Base-by-base conservation (phyloP, 306 rosid species). In the Abrus precatorius region DNA sequence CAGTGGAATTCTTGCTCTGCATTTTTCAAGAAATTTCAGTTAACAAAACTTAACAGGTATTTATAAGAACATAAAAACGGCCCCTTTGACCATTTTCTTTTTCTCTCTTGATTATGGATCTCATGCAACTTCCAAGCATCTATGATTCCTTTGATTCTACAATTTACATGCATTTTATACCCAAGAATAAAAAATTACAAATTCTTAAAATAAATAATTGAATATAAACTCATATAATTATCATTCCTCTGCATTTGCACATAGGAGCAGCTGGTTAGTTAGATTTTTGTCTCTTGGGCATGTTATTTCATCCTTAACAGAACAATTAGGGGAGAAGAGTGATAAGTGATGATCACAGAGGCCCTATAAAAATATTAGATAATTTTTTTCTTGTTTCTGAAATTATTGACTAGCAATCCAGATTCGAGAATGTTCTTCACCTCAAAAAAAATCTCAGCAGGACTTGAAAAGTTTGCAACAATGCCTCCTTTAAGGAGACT, bases 401-500 rank as follows among this genome's bases (percentile, higher is more conserved):
- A 49, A 47, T n/a, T 75, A 36, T 36, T 36, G 44, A 48, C 50
- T 13, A 43, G 43, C 53, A 75, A 71, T 34, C 9, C 43, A 69
- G 52, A 72, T 56, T 65, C 7, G 45, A 60, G 43, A 78, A 74
- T 73, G 55, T 69, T 66, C 20, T 71, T 81, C 12, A 92, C 97
- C 97, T 88, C 86, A 7, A 90, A 92, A 54, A 80, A 55, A 78
- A 92, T 89, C 27, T 92, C 88, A 44, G 75, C 88, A 9, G 72
- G 64, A 77, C 74, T 70, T 34, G 97, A 83, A 80, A 78, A 86
- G 57, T 89, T 89, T 9, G 97, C 91, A 27, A 80, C 87, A 48
- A 88, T 76, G 81, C 97, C 97, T 1, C 97, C 97, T 88, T 89
- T 92, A 32, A 92, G 86, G 66, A 89, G 75, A 44, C 80, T 82